These are phyloP conservation scores for Dioscorea dumetorum DNA, from an alignment of 106 monocot species.

Conservation along the genomic window DNA sequence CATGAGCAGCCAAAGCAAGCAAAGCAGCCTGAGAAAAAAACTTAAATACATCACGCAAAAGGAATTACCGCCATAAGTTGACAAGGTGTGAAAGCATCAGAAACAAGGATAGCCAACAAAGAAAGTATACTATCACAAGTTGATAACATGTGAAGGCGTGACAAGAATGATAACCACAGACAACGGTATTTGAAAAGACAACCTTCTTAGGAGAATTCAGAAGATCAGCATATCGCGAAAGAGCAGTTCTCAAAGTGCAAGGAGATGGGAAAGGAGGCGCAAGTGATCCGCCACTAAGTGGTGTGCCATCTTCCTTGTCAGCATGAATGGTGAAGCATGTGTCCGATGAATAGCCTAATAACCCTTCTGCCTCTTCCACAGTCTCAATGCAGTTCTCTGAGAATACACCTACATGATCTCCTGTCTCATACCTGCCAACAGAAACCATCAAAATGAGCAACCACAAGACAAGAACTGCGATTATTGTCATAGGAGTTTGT, in stretches of 20 bases:
- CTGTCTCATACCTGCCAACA: constrained; percentile 59
- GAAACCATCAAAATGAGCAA: no score
- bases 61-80: no score
- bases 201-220: constrained; percentile 76
- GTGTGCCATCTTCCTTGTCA: constrained; percentile 72
- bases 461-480: no score
- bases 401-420: constrained; percentile 78
- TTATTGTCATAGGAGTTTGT: no score
- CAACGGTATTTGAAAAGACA: background rate
- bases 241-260: constrained; percentile 61
- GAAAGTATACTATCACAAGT: no score
- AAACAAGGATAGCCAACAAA: no score
- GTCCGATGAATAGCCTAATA: constrained; percentile 46
- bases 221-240: constrained; percentile 65
- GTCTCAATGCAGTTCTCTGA: constrained; percentile 53
- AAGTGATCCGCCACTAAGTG: constrained; percentile 36
- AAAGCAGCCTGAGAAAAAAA: constrained; percentile 48
- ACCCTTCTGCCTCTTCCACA: constrained; percentile 55
- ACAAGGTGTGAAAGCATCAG: no score
- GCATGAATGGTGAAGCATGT: constrained; percentile 61
- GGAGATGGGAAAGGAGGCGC: constrained; percentile 69
- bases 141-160: no score
- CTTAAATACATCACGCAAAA: no score
- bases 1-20: constrained; percentile 69
- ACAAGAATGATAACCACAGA: no score